Base-by-base conservation (phyloP, 257 asterid genomes). In the Misopates orontium region DNA sequence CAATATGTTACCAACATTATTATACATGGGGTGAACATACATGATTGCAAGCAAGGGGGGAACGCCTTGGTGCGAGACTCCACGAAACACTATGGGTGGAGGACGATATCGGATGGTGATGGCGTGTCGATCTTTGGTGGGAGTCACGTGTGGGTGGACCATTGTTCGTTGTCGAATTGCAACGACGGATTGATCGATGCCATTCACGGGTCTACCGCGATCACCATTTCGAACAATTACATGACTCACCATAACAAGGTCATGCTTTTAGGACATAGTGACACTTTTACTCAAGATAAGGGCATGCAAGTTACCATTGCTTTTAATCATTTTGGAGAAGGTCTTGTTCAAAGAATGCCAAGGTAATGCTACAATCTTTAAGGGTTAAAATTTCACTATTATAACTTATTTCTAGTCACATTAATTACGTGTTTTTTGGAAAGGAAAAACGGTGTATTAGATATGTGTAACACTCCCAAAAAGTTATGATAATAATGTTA, bases 331-430 rank as follows among this genome's bases (percentile, higher is more conserved):
- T 90, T 90, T 55, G 97, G 97, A 0, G 90, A 85, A 80, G 96
- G 96, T 11, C 96, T 89, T 63, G 93, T 86, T 18, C 96, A 89
- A 73, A 78, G 96, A 80, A 86, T 89, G 93, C 95, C 95, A 0
- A 77, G 95, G 95, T 86, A 78, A 71, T 0, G 8, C 8, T 2
- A 9, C 11, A 5, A 9, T 41, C 11, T 5, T 41, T 41, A 9
- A 0, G 0, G n/a, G n/a, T n/a, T n/a, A n/a, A n/a, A n/a, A n/a
- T n/a, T n/a, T n/a, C n/a, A n/a, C n/a, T n/a, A n/a, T n/a, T n/a
- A n/a, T n/a, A n/a, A n/a, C n/a, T n/a, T n/a, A n/a, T 42, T 42
- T 42, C 11, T 42, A 42, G 1, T 42, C 11, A 3, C 4, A 8
- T 6, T 42, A 14, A 8, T 0, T 8, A 42, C 36, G 6, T 6